Percentiles rank a stretch among this genome's conserved stretches.
Conservation (phyloP, 1,284 basidiomycete species). For the Austroboletus sp. region DNA sequence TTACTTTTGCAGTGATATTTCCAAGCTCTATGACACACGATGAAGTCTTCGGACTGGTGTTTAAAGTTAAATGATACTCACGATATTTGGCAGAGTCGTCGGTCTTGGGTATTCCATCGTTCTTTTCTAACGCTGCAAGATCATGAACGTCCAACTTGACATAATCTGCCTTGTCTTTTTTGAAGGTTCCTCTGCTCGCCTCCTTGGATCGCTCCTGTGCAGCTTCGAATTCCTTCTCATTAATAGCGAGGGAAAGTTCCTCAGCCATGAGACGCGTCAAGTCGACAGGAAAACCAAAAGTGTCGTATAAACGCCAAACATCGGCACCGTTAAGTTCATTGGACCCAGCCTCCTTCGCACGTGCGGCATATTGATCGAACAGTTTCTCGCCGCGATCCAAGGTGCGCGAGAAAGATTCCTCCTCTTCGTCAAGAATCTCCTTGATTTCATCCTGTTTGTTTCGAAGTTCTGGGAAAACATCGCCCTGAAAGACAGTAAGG, state of each 20-base stretch:
- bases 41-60: background rate
- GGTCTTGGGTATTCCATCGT: slow-evolving; percentile 81
- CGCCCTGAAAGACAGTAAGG: slow-evolving; percentile 49
- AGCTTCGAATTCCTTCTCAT: slow-evolving; percentile 84
- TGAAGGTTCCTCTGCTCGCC: slow-evolving; percentile 76
- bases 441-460: slow-evolving; percentile 82
- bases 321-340: slow-evolving; percentile 83
- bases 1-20: slow-evolving; percentile 71
- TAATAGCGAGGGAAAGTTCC: slow-evolving; percentile 80
- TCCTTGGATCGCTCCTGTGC: slow-evolving; percentile 87
- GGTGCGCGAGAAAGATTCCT: slow-evolving; percentile 93
- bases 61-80: slow-evolving; percentile 28
- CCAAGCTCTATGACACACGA: slow-evolving; percentile 51
- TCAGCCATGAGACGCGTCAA: slow-evolving; percentile 96
- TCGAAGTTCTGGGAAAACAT: slow-evolving; percentile 89
- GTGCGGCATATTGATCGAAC: slow-evolving; percentile 84
- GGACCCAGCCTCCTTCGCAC: slow-evolving; percentile 58
- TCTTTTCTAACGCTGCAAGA: slow-evolving; percentile 80
- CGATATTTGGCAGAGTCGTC: slow-evolving; percentile 89
- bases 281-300: slow-evolving; percentile 97
- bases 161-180: slow-evolving; percentile 62
- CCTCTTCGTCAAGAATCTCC: slow-evolving; percentile 95
- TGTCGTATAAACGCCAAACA: slow-evolving; percentile 97
- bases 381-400: slow-evolving; percentile 94
- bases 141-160: slow-evolving; percentile 97